Evolutionary conservation across 345 rosid genomes (phyloP).

Genomic region (Populus deltoides): DNA sequence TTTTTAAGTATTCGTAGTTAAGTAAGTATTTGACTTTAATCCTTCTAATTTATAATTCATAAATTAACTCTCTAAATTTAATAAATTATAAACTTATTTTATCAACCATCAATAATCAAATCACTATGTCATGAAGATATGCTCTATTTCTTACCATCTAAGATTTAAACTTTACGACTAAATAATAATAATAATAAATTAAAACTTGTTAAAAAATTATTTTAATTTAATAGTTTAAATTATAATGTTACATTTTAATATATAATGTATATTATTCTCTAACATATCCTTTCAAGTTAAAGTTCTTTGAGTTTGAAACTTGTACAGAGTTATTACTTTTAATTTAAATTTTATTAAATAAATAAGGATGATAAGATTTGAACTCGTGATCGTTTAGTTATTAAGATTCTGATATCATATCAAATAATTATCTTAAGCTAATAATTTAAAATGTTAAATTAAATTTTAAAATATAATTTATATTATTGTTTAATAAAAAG

Average conservation of each 20-base stretch:
- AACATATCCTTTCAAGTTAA: no score
- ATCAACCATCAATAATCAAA: no score
- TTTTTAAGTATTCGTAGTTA: neutral
- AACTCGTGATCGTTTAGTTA: accelerated
- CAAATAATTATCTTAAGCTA: accelerated
- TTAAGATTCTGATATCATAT: accelerated
- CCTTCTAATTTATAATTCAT: neutral
- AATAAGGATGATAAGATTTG: accelerated
- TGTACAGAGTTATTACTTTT: accelerated
- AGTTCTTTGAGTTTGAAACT: accelerated
- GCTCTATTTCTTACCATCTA: no score
- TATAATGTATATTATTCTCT: no score
- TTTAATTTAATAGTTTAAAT: accelerated
- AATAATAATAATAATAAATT: no score
- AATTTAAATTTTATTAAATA: no score
- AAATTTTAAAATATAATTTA: no score
- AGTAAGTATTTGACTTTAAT: neutral
- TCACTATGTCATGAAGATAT: neutral
- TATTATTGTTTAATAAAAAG: accelerated
- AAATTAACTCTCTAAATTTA: neutral
- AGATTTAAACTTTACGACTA: no score
- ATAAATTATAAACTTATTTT: neutral
- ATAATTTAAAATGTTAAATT: no score
- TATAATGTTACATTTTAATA: no score
- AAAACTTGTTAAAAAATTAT: no score